Conservation (phyloP, 2,329 filamentous ascomycete genomes). For the Calonectria pseudoturangicola region DNA sequence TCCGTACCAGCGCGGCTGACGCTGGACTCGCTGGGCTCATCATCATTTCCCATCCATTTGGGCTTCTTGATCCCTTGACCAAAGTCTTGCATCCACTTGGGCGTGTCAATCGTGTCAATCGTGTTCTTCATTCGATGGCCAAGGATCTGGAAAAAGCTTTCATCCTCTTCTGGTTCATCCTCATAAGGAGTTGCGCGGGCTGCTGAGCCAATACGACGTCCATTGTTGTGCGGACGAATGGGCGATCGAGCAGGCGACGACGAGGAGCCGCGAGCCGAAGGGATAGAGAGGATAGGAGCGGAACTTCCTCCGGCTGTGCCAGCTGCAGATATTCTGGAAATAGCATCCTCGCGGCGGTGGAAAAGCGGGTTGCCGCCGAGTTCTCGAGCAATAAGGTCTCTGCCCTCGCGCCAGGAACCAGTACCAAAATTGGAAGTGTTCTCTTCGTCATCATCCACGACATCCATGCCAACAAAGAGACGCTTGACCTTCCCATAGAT, state of each 20-base stretch:
- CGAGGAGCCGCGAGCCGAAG: constrained; percentile 61
- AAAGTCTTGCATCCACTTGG: constrained; percentile 87
- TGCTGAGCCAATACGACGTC: constrained; percentile 56
- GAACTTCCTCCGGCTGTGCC: constrained; percentile 58
- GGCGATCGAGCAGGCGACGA: constrained; percentile 64
- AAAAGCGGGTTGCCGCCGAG: constrained; percentile 78
- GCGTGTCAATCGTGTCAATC: constrained; percentile 86
- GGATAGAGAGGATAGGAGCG: constrained; percentile 69
- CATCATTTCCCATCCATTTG: constrained; percentile 84
- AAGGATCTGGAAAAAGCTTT: constrained; percentile 89
- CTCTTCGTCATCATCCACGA: constrained; percentile 84
- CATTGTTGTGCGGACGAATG: constrained; percentile 57
- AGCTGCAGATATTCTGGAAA: constrained; percentile 57
- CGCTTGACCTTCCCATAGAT: constrained; percentile 89
- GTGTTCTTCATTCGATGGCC: constrained; percentile 93
- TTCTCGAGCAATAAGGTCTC: constrained; percentile 92
- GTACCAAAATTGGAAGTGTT: constrained; percentile 81
- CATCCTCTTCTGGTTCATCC: constrained; percentile 80
- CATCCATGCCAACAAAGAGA: constrained; percentile 84
- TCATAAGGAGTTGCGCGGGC: constrained; percentile 59
- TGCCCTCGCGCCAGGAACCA: constrained; percentile 92
- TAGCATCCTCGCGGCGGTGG: constrained; percentile 67
- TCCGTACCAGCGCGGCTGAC: constrained; percentile 59
- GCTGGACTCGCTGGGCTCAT: constrained; percentile 59
- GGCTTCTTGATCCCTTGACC: constrained; percentile 83